Evolutionary conservation across 139 green algal genomes (phyloP), one percentile per base, ranked within the genome.

Genomic region (Penium margaritaceum): DNA sequence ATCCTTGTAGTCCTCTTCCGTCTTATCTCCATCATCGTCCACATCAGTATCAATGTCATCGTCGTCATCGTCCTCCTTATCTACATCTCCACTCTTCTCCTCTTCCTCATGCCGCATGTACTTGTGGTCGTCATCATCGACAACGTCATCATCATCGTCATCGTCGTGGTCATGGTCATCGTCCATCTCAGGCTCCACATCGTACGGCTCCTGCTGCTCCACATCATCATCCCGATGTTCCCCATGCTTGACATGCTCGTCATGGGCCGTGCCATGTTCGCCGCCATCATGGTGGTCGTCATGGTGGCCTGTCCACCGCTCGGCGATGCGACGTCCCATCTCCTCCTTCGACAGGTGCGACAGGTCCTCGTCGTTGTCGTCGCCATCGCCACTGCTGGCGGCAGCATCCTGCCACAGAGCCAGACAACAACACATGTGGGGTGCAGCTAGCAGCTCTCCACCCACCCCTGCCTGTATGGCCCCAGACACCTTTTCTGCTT

Each of bases 231-330:
- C 5, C 44, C 2, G 19, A 55, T n/a, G n/a, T n/a, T n/a, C n/a
- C n/a, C 4, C 44, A 55, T 55, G 44, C 44, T 2, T 24, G 21
- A n/a, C 19, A 24, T 60, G 47, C 47, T 27, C 41, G 7, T 12
- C 41, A 51, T n/a, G n/a, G n/a, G n/a, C n/a, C n/a, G n/a, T n/a
- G n/a, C n/a, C n/a, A n/a, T n/a, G n/a, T n/a, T 51, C 41, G 41
- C 41, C 12, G 41, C 41, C 47, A n/a, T 60, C 47, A 24, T 33
- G 19, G n/a, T 60, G 47, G n/a, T 60, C 1, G 0, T 44, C 34
- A 62, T 36, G 1, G 14, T 74, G 73, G 6, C 83, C 83, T 27
- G 83, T 80, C 84, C 83, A 87, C 30, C 84, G 79, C 2, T 80
- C 63, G 14, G 85, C 75, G 30, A 84, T 70, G 19, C 74, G 37